Evolutionary conservation across 129 eudicot genomes (phyloP), one percentile per base, ranked within the genome.

Genomic region (Apium graveolens): DNA sequence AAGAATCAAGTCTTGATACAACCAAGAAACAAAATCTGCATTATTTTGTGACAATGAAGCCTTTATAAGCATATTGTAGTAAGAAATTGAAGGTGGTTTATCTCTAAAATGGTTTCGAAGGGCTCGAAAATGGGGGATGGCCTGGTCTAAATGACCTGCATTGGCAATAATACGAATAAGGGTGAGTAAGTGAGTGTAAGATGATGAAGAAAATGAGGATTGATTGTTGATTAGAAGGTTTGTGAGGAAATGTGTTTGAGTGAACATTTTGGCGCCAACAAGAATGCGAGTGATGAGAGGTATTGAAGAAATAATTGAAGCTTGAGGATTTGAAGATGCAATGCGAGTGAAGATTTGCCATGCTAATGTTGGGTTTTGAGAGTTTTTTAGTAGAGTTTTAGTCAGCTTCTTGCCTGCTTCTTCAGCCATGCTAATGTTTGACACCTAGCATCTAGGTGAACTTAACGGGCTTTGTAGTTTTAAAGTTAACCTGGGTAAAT

Each of bases 281-380:
- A 95, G 92, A 80, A 90, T 90, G 37, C 77, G 85, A 78, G 96
- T 75, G 74, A 95, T 71, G 39, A 68, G 63, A 80, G 93, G 83
- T 8, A 94, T 39, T 3, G 93, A 80, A 76, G 77, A 85, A 75
- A 80, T 38, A 39, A 48, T 75, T 35, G 37, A 70, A 45, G 14
- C 62, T 74, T 55, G 41, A 46, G 45, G 37, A 81, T 70, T 81
- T 76, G 86, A 84, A 32, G 24, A 66, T 78, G 85, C 76, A n/a
- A 86, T 78, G 51, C 94, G 90, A 46, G 86, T 88, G 90, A 90
- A 91, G 80, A 90, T 80, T 32, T 85, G 96, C 92, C 93, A 95
- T 76, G 94, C 97, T 39, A 95, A 79, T 77, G 57, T 74, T 3
- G 98, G 98, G 75, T 91, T 91, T 55, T 76, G 71, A 37, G 89